These are phyloP conservation scores for Geotrichum fermentans DNA, from an alignment of 1,139 yeast genomes.

Conservation along the genomic window DNA sequence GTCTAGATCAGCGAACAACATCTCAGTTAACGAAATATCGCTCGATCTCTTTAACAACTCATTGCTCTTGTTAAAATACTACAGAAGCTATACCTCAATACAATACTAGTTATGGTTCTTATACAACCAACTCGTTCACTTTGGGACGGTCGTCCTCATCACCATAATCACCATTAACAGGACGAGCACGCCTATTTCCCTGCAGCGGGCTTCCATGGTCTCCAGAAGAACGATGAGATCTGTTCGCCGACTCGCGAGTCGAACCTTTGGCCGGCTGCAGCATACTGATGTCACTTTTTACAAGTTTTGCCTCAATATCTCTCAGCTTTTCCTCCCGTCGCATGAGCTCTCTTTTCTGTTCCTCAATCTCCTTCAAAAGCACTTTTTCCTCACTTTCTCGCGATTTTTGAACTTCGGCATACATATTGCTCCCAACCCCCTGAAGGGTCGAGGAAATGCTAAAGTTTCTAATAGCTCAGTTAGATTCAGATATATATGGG, in stretches of 20 bases:
- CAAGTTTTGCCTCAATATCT: slow-evolving; percentile 65
- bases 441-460: slow-evolving; percentile 7
- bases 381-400: slow-evolving; percentile 54
- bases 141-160: slow-evolving; percentile 15
- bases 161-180: slow-evolving; percentile 4
- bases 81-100: no score
- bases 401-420: slow-evolving; percentile 31
- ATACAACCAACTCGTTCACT: slow-evolving; percentile 11
- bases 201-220: slow-evolving; percentile 2
- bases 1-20: no score
- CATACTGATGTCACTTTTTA: slow-evolving; percentile 25
- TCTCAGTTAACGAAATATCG: no score
- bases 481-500: no score
- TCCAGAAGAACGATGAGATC: slow-evolving; percentile 1
- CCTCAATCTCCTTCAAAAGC: slow-evolving; percentile 65
- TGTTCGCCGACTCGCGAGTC: background rate
- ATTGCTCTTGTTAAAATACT: no score
- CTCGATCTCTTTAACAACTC: no score
- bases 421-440: slow-evolving; percentile 25
- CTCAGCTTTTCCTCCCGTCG: slow-evolving; percentile 77
- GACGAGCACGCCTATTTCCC: background rate
- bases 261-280: slow-evolving; percentile 1
- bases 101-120: no score
- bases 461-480: background rate
- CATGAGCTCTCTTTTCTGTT: slow-evolving; percentile 42